These are phyloP conservation scores for Mycena polygramma DNA, from an alignment of 768 basidiomycete genomes.

Conservation along the genomic window DNA sequence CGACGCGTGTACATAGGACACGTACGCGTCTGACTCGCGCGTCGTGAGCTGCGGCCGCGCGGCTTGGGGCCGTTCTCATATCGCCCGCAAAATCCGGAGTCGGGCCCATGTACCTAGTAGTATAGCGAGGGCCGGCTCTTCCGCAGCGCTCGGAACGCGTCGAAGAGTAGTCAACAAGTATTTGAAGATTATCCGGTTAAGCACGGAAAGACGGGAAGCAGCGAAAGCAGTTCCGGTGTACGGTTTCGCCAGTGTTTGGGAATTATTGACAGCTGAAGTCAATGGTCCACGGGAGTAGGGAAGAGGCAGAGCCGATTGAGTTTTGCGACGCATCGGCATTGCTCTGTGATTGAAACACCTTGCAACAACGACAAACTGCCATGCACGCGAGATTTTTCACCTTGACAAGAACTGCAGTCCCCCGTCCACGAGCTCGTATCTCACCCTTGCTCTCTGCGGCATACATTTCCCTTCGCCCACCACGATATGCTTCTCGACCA, in stretches of 20 bases:
- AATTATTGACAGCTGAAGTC: too few species aligned
- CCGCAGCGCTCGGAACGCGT: not conserved
- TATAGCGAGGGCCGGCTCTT: not conserved
- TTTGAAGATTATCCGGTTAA: not conserved
- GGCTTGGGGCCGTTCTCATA: constrained; percentile 11
- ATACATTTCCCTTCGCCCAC: not conserved
- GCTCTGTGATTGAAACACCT: too few species aligned
- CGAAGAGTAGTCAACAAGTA: not conserved
- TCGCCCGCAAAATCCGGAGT: constrained; percentile 9
- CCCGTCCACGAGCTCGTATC: constrained; percentile 5
- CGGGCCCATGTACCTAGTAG: not conserved
- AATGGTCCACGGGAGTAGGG: too few species aligned
- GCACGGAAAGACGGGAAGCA: not conserved
- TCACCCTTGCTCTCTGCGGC: not conserved
- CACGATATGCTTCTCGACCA: not conserved
- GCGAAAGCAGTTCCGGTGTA: not conserved
- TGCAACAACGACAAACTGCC: too few species aligned
- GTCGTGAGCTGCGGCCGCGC: constrained; percentile 13
- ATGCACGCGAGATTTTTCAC: constrained; percentile 22
- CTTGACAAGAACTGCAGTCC: constrained; percentile 15
- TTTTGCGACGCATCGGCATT: too few species aligned
- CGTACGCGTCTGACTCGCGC: not conserved
- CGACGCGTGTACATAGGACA: constrained; percentile 3
- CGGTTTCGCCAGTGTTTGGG: too few species aligned
- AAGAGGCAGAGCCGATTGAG: too few species aligned